Percentiles rank a stretch among this genome's conserved stretches.
Conservation (phyloP, 495 filamentous ascomycete species). For the Aspergillus sclerotioniger region DNA sequence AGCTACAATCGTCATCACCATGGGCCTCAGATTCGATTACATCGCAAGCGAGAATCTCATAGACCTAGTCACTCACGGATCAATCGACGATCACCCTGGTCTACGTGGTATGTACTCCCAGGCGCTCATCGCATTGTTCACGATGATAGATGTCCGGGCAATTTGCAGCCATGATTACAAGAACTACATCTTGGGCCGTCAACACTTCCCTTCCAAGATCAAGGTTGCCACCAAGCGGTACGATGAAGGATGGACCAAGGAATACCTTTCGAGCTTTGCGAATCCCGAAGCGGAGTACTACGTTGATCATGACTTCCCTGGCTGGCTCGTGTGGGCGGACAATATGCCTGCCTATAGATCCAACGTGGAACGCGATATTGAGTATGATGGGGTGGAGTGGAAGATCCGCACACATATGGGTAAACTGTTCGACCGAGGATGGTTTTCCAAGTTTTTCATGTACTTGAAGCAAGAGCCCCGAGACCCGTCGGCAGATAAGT, state of each 20-base stretch:
- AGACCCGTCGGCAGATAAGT: slow-evolving; percentile 78
- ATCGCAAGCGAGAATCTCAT: slow-evolving; percentile 78
- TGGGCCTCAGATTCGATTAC: slow-evolving; percentile 84
- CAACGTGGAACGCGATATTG: slow-evolving; percentile 63
- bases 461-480: slow-evolving; percentile 97
- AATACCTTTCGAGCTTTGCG: slow-evolving; percentile 75
- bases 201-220: slow-evolving; percentile 71
- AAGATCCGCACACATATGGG: slow-evolving; percentile 79
- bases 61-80: slow-evolving; percentile 77
- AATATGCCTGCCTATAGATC: slow-evolving; percentile 74
- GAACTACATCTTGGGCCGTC: slow-evolving; percentile 76
- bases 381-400: slow-evolving; percentile 81
- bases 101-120: slow-evolving; percentile 77
- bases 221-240: slow-evolving; percentile 65
- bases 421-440: slow-evolving; percentile 70
- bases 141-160: slow-evolving; percentile 78
- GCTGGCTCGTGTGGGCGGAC: slow-evolving; percentile 96
- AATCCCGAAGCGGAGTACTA: slow-evolving; percentile 81
- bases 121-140: slow-evolving; percentile 77
- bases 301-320: slow-evolving; percentile 87
- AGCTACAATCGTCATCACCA: slow-evolving; percentile 81
- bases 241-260: slow-evolving; percentile 73
- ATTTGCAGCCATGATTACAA: slow-evolving; percentile 81
- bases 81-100: slow-evolving; percentile 87
- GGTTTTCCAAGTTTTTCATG: slow-evolving; percentile 84